phyloP scores from a whole-genome alignment of 306 rosid species.

The barrel medic (Medicago truncatula) region DNA sequence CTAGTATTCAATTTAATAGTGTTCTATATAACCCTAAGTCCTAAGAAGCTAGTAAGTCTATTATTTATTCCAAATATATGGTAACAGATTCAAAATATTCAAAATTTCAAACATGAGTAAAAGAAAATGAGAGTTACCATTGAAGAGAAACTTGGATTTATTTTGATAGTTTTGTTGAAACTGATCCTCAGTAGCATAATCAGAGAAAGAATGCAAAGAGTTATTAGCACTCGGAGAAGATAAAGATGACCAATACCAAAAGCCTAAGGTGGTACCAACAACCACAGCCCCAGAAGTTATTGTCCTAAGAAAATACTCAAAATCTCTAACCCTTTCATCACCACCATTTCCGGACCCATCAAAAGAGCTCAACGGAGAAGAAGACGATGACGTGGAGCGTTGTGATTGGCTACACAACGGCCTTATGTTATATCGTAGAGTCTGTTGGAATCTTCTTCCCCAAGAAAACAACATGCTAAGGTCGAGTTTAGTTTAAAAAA shows the following conservation, averaged over 20 bases:
- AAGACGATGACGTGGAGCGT: constrained; percentile 39
- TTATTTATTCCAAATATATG: background rate
- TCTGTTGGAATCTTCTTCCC: constrained; percentile 46
- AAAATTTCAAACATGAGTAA: background rate
- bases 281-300: constrained; percentile 53
- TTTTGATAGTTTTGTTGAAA: constrained; percentile 38
- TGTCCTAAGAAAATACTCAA: constrained; percentile 47
- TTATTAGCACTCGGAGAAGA: constrained; percentile 37
- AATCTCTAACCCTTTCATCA: constrained; percentile 9
- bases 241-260: constrained; percentile 51
- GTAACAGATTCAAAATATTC: background rate
- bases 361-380: constrained; percentile 37
- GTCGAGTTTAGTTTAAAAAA: background rate
- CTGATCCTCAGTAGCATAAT: constrained; percentile 40
- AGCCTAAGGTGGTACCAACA: constrained; percentile 59
- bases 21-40: background rate
- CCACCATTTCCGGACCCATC: constrained; percentile 37
- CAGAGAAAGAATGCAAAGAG: constrained; percentile 50
- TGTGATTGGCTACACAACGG: constrained; percentile 47
- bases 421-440: constrained; percentile 39
- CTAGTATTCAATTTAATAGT: background rate
- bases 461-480: constrained; percentile 71
- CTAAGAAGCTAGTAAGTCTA: background rate
- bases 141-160: constrained; percentile 58
- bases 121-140: constrained; percentile 40